Conservation (phyloP, 139 green algal species). For the Astrephomene gubernaculifera region DNA sequence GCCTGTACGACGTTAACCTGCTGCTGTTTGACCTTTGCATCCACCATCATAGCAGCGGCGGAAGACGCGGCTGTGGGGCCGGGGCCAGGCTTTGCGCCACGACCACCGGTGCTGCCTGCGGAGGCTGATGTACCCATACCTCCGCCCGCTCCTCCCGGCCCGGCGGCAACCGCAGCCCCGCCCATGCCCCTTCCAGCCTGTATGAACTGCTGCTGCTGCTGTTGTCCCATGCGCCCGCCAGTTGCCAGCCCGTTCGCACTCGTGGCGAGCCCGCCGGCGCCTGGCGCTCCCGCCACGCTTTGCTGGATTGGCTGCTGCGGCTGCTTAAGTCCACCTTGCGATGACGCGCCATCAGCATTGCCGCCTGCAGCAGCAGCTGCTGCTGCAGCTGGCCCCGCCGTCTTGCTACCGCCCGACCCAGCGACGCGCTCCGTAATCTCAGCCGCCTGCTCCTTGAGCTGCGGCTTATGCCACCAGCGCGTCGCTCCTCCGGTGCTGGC, state of each 20-base stretch:
- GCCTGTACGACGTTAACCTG: not conserved
- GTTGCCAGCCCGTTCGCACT: not conserved
- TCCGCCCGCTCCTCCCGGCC: not conserved
- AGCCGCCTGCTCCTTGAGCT: constrained; percentile 35
- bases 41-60: not conserved
- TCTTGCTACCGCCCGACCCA: no score
- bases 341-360: not conserved
- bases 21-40: not conserved
- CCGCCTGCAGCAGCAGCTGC: not conserved
- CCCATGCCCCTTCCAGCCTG: not conserved
- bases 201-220: constrained; percentile 4
- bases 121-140: no score
- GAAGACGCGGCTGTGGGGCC: not conserved
- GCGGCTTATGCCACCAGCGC: constrained; percentile 41
- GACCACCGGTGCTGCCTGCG: no score
- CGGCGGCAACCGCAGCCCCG: not conserved
- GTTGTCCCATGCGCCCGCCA: not conserved
- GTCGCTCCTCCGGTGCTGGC: not conserved
- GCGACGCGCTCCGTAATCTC: constrained; percentile 26
- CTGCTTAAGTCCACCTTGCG: not conserved
- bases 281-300: not conserved
- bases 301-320: not conserved
- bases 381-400: no score
- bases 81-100: not conserved
- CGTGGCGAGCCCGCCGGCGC: not conserved